These are phyloP conservation scores for Catharanthus roseus DNA, from an alignment of 257 asterid species.

Conservation along the genomic window DNA sequence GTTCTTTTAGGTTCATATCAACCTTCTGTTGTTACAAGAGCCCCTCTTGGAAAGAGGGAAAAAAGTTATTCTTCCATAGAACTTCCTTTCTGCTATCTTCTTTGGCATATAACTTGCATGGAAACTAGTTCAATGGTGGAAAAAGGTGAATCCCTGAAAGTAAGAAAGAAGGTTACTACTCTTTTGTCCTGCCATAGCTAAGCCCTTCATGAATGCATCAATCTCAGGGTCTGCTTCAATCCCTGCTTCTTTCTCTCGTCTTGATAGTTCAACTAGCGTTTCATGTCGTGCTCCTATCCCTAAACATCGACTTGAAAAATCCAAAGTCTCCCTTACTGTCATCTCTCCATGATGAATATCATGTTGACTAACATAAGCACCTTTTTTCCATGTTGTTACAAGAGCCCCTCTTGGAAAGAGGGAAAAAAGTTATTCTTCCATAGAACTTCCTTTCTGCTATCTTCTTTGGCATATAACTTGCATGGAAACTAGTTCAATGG, in stretches of 20 bases:
- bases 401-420: neutral
- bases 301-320: conserved; percentile 42
- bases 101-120: neutral
- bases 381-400: conserved; percentile 24
- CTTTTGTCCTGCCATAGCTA: conserved; percentile 33
- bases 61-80: neutral
- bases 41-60: neutral
- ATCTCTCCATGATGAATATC: conserved; percentile 51
- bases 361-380: conserved; percentile 41
- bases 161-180: conserved; percentile 10
- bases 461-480: neutral
- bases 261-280: conserved; percentile 31
- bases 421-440: neutral
- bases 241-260: conserved; percentile 45
- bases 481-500: neutral
- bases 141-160: neutral
- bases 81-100: neutral
- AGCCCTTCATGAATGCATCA: conserved; percentile 46
- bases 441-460: neutral
- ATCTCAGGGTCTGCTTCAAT: conserved; percentile 40
- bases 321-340: conserved; percentile 53
- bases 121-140: neutral
- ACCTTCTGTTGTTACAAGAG: neutral
- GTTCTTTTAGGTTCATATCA: neutral
- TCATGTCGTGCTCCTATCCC: conserved; percentile 41